Evolutionary conservation across 2,329 filamentous ascomycete species (phyloP), one percentile per base, ranked within the genome.

Genomic region (Fusarium veterinarium): DNA sequence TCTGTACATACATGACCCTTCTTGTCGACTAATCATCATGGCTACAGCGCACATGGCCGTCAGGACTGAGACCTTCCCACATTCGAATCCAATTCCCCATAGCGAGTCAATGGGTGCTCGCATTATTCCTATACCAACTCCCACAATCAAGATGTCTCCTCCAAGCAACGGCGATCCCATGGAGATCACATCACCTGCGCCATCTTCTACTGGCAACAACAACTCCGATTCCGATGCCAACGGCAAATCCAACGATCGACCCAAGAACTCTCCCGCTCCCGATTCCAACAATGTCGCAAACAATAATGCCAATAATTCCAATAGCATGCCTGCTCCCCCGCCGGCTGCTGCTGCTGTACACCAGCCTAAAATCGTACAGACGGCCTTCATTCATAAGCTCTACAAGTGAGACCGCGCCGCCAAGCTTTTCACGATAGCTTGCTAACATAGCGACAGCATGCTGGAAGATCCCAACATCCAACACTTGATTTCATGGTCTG

Each of bases 361-460:
- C 80, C 95, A 97, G 80, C 95, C 96, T 67, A 99, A 99, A 84
- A 95, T 98, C 48, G 95, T 98, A 20, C 96, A 99, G 84, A 98
- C 96, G 16, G 96, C 96, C 28, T 99, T 99, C 79, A 98, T 99
- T 74, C 96, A 99, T 83, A 99, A 99, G 83, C 90, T 99, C 40
- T 99, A 98, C 87, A 98, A 97, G 95, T 98, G 87, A 79, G 92
- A 60, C 35, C 17, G 56, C 42, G 33, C 44, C 30, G 38, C 33
- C 31, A 40, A 19, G n/a, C n/a, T 44, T 30, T 25, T 44, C 17
- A 45, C 37, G 13, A 55, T 38, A 38, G 49, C 45, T 51, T 60
- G 70, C 78, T 81, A 78, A 82, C 55, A n/a, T 30, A 62, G 49
- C 58, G 49, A 73, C 80, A 98, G 95, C 84, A 98, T 99, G 96